Evolutionary conservation across 2,329 filamentous ascomycete species (phyloP), one percentile per base, ranked within the genome.

Genomic region (Penicillium sclerotiorum): DNA sequence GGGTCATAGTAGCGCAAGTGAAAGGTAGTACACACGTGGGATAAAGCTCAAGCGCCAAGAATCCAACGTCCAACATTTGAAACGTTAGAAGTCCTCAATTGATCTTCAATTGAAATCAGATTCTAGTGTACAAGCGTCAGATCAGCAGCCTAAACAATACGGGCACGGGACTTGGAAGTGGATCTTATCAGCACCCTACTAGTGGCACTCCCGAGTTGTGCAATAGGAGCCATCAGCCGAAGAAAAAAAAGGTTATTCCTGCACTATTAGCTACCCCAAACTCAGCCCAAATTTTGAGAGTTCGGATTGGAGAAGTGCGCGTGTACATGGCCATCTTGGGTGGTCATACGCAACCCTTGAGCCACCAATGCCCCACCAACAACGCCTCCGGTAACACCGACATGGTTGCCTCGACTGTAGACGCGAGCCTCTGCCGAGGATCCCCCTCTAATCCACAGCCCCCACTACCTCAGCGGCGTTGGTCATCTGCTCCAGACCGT

Each of bases 261-360:
- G 20, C 11, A 49, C 47, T 49, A 49, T 49, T 20, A 28, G 18
- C 17, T 38, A 37, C 28, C 22, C 40, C 21, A 35, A 32, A 15
- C 27, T 20, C 17, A 54, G 42, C 52, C 45, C 48, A 54, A 51
- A 39, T 27, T 54, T 54, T n/a, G n/a, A n/a, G n/a, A n/a, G n/a
- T n/a, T n/a, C 38, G 41, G 52, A 44, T 44, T 15, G 43, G 20
- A 18, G 32, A 23, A 32, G 28, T 17, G 40, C 28, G 21, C 40
- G 18, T 32, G 40, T 22, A 15, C 18, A 43, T 22, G n/a, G 9
- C 21, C 36, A 11, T 18, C 15, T n/a, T n/a, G n/a, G n/a, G 13
- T 13, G 40, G 40, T 43, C 20, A 43, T 33, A 13, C 18, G 40
- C 20, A 28, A 28, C 27, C 22, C 18, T n/a, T n/a, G n/a, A n/a